These are phyloP conservation scores for Suillus luteus DNA, from an alignment of 768 basidiomycete genomes.

Conservation along the genomic window DNA sequence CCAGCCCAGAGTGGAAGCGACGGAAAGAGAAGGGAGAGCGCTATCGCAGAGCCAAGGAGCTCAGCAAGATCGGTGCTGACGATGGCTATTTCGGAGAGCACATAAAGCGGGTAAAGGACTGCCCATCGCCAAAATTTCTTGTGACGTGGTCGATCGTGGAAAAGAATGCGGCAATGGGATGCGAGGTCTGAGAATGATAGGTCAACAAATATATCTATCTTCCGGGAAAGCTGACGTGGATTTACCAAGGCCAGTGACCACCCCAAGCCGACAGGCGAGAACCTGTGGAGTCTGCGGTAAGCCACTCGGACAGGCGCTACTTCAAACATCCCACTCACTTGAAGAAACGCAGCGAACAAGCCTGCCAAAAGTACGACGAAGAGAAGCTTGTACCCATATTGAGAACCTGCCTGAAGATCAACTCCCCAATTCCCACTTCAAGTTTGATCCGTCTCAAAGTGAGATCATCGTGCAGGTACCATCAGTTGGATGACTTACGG, in stretches of 20 bases:
- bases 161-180: slow-evolving; percentile 61
- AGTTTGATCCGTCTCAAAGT: not conserved
- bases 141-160: slow-evolving; percentile 65
- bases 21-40: slow-evolving; percentile 74
- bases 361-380: slow-evolving; percentile 86
- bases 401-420: slow-evolving; percentile 83
- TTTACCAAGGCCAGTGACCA: slow-evolving; percentile 78
- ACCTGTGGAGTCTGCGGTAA: slow-evolving; percentile 44
- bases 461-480: slow-evolving; percentile 6
- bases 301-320: not conserved
- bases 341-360: slow-evolving; percentile 79
- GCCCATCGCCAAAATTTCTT: slow-evolving; percentile 58
- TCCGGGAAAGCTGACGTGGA: slow-evolving; percentile 9
- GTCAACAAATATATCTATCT: slow-evolving; percentile 18
- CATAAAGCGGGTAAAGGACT: slow-evolving; percentile 65
- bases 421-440: slow-evolving; percentile 86
- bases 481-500: slow-evolving; percentile 51
- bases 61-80: slow-evolving; percentile 82
- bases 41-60: slow-evolving; percentile 80
- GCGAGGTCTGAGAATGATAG: slow-evolving; percentile 49
- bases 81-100: slow-evolving; percentile 68
- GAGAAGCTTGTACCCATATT: slow-evolving; percentile 83
- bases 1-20: slow-evolving; percentile 67
- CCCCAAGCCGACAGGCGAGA: slow-evolving; percentile 78
- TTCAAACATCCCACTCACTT: slow-evolving; percentile 45